Percentiles rank a stretch among this genome's conserved stretches.
Evolutionary conservation across 768 basidiomycete genomes (phyloP).

Genomic region (Suillus ampliporus): DNA sequence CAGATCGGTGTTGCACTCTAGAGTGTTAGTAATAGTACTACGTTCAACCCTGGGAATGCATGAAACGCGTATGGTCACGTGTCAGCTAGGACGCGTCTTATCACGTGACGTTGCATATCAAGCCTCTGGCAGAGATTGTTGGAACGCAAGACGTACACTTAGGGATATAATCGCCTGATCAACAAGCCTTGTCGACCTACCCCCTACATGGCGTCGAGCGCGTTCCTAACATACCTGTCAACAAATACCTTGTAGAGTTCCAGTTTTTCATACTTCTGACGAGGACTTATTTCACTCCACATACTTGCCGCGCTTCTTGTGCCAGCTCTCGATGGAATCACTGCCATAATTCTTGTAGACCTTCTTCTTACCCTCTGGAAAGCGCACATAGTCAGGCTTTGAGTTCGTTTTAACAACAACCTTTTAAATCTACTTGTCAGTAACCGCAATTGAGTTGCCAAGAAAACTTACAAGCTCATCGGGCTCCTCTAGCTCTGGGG

Average conservation of each 20-base stretch:
- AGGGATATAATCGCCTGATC: too few relatives aligned
- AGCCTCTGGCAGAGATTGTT: too few relatives aligned
- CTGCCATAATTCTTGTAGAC: constrained; percentile 49
- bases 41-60: constrained; percentile 8
- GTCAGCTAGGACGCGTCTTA: neutral
- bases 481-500: constrained; percentile 58
- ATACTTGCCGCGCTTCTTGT: constrained; percentile 55
- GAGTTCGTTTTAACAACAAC: constrained; percentile 52
- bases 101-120: neutral
- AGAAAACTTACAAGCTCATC: constrained; percentile 50
- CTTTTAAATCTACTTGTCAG: constrained; percentile 32
- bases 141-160: too few relatives aligned
- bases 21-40: neutral
- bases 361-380: constrained; percentile 64
- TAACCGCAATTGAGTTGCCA: constrained; percentile 2
- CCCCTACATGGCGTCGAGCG: too few relatives aligned
- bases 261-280: neutral
- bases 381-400: constrained; percentile 63
- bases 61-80: neutral
- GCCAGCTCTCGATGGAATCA: constrained; percentile 62
- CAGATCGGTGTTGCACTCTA: neutral
- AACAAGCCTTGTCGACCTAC: too few relatives aligned
- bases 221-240: too few relatives aligned
- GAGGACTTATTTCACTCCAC: constrained; percentile 28
- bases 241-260: neutral